Percentiles rank a stretch among this genome's conserved stretches.
These are phyloP conservation scores for Amphicarpaea edgeworthii DNA, from an alignment of 306 rosid species.

Conservation along the genomic window DNA sequence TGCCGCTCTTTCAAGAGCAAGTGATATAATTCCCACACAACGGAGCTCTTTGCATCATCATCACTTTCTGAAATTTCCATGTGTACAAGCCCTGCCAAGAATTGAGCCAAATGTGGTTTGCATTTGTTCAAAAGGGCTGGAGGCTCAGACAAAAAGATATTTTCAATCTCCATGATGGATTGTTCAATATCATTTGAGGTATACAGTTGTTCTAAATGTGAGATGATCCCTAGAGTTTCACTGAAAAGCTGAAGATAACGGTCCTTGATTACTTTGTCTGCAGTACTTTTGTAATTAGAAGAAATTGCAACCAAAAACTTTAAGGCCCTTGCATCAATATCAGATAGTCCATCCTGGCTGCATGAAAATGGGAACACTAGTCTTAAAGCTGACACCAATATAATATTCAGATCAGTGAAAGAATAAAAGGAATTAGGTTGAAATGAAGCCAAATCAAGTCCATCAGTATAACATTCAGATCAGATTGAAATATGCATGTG, in stretches of 20 bases:
- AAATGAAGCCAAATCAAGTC: slow-evolving; percentile 22
- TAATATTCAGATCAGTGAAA: slow-evolving; percentile 20
- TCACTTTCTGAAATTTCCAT: slow-evolving; percentile 68
- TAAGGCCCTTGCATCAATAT: slow-evolving; percentile 67
- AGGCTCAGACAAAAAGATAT: slow-evolving; percentile 72
- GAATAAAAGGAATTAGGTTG: slow-evolving; percentile 6
- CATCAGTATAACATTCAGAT: slow-evolving; percentile 14
- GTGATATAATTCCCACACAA: slow-evolving; percentile 71
- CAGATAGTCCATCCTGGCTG: slow-evolving; percentile 60
- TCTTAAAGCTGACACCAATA: slow-evolving; percentile 30
- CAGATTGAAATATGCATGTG: slow-evolving; percentile 38
- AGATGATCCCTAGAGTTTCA: slow-evolving; percentile 73
- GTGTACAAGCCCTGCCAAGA: slow-evolving; percentile 73
- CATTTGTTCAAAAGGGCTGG: slow-evolving; percentile 64
- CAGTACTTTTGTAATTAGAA: slow-evolving; percentile 57
- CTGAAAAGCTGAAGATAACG: slow-evolving; percentile 65
- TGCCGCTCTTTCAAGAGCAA: slow-evolving; percentile 81
- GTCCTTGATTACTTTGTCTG: slow-evolving; percentile 61
- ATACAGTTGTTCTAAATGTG: slow-evolving; percentile 65
- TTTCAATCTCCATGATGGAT: slow-evolving; percentile 69
- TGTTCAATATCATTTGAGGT: slow-evolving; percentile 66
- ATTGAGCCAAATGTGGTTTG: slow-evolving; percentile 83
- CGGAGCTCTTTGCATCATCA: slow-evolving; percentile 62
- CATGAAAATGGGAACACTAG: slow-evolving; percentile 45
- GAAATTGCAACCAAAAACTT: slow-evolving; percentile 67